Evolutionary conservation across 441 rosid species (phyloP).

Genomic region (Euphorbia schlechtendalii): DNA sequence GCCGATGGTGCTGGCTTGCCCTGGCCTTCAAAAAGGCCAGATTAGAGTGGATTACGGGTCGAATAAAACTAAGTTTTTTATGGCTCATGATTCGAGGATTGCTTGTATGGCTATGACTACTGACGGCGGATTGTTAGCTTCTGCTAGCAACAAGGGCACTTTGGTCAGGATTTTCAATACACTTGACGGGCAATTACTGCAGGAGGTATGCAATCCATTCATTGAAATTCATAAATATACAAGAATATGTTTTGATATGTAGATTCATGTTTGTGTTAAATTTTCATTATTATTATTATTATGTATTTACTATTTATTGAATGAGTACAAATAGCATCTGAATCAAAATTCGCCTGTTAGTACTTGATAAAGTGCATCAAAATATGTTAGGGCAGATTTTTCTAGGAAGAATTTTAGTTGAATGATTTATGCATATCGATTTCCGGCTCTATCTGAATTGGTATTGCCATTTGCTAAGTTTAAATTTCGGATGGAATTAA

Average conservation of each 20-base stretch:
- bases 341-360: background rate
- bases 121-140: slow-evolving; percentile 46
- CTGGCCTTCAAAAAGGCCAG: slow-evolving; percentile 39
- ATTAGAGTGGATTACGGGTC: slow-evolving; percentile 41
- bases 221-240: background rate
- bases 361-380: background rate
- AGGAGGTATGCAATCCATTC: slow-evolving; percentile 34
- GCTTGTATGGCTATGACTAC: slow-evolving; percentile 33
- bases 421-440: too few species aligned
- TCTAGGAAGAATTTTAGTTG: too few species aligned
- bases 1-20: slow-evolving; percentile 40
- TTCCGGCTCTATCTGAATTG: too few species aligned
- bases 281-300: too few species aligned
- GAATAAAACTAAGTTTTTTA: slow-evolving; percentile 26
- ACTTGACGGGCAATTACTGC: slow-evolving; percentile 36
- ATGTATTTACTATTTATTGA: too few species aligned
- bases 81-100: slow-evolving; percentile 42
- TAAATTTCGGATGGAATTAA: background rate
- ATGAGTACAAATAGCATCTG: too few species aligned
- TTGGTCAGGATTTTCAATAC: slow-evolving; percentile 44
- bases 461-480: background rate
- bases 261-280: too few species aligned
- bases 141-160: slow-evolving; percentile 52
- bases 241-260: too few species aligned
- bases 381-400: too few species aligned